phyloP scores from a whole-genome alignment of 768 basidiomycete species.

The Pisolithus orientalis region DNA sequence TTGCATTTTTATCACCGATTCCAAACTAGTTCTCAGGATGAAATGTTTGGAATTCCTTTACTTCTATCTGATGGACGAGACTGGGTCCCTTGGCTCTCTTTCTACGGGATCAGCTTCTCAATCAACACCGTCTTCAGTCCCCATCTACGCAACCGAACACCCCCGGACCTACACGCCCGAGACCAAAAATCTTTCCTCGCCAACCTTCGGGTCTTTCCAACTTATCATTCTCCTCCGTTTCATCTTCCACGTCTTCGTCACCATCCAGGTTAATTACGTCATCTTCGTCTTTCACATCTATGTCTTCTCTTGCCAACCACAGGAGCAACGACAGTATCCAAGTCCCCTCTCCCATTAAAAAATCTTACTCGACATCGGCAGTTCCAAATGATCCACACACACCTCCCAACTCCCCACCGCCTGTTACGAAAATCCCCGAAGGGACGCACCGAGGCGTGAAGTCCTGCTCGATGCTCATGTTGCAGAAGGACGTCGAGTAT shows the following conservation, averaged over 20 bases:
- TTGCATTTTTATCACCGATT: conserved; percentile 28
- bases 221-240: conserved; percentile 17
- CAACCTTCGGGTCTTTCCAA: conserved; percentile 12
- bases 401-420: conserved; percentile 21
- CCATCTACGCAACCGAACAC: conserved; percentile 18
- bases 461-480: conserved; percentile 54
- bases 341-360: conserved; percentile 40
- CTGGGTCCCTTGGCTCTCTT: conserved; percentile 19
- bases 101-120: conserved; percentile 18
- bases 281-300: conserved; percentile 29
- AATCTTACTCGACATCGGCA: conserved; percentile 21
- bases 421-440: conserved; percentile 18
- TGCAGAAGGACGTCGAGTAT: conserved; percentile 67
- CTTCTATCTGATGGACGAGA: conserved; percentile 90
- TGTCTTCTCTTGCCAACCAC: conserved; percentile 35
- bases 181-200: conserved; percentile 21
- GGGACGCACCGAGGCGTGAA: conserved; percentile 24
- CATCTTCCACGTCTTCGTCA: conserved; percentile 17
- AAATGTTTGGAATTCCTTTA: conserved; percentile 94
- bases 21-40: conserved; percentile 52
- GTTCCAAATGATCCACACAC: conserved; percentile 14
- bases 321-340: conserved; percentile 19
- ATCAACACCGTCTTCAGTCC: conserved; percentile 28
- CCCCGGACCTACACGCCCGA: conserved; percentile 9
- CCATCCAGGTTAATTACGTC: conserved; percentile 13